Evolutionary conservation across 805 yeast species (phyloP), one percentile per base, ranked within the genome.

Genomic region (Cyberlindnera galapagoensis): DNA sequence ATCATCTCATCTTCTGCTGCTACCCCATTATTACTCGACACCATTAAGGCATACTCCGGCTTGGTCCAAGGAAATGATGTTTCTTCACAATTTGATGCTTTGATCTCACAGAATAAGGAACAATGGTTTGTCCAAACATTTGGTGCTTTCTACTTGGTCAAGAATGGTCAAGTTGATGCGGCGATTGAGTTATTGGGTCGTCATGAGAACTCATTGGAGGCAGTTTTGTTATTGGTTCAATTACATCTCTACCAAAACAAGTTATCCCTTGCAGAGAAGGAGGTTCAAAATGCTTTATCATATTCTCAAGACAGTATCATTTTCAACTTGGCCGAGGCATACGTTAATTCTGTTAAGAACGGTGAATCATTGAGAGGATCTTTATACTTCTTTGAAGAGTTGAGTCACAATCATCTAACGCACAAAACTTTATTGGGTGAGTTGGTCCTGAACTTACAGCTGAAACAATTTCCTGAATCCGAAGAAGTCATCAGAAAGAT

Each of bases 391-490:
- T 82, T 69, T 54, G 97, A 90, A 57, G 98, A 90, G 59, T 64
- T 82, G 36, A 66, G 86, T 26, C 76, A 81, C 38, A 69, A 74
- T 21, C 64, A 68, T 38, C 66, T 65, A 28, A 52, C 66, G 29
- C 54, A 62, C 21, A 63, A 67, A 50, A 70, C 71, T 12, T 68
- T 81, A 44, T 49, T 73, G 21, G 78, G 81, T 24, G 73, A 86
- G 49, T 69, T 86, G 26, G 80, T 77, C 9, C 67, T 87, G 38
- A 86, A 88, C 40, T 60, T 88, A 47, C 86, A 84, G 60, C 71
- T 86, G 54, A 74, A 77, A 31, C 82, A 88, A 50, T 63, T 74
- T 35, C 90, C 88, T 3, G 97, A 90, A 59, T 88, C 95, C 8
- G 70, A 71, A 38, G 84, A 83, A 40, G 63, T 77, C 22, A 60